Conservation (phyloP, 208 protist species). For the Sergeia podlipaevii region DNA sequence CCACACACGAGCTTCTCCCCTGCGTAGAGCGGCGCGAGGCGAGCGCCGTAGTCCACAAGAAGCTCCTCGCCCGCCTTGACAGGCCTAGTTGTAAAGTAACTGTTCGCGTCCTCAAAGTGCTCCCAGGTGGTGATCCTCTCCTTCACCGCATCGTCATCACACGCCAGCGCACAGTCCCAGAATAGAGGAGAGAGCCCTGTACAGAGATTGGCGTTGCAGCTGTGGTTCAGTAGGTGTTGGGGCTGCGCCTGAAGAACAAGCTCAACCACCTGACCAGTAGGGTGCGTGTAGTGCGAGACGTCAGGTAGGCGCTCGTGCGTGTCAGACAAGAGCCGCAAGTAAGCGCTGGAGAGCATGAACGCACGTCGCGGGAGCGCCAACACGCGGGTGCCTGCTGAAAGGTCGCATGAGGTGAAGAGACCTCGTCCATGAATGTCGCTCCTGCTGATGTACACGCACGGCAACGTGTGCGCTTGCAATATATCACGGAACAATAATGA, state of each 20-base stretch:
- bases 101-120: constrained; percentile 68
- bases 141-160: constrained; percentile 8
- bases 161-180: constrained; percentile 34
- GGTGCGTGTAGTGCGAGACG: constrained; percentile 76
- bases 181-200: constrained; percentile 58
- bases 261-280: constrained; percentile 49
- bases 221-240: constrained; percentile 78
- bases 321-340: constrained; percentile 46
- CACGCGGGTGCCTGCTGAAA: constrained; percentile 56
- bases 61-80: constrained; percentile 62
- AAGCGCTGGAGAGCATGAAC: constrained; percentile 42
- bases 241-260: constrained; percentile 58
- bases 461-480: constrained; percentile 25
- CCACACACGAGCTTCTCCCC: constrained; percentile 16
- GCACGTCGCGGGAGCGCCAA: constrained; percentile 43
- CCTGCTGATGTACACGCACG: constrained; percentile 48
- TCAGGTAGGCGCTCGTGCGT: constrained; percentile 63
- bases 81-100: constrained; percentile 62
- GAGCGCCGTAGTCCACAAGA: constrained; percentile 63
- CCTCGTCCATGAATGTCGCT: constrained; percentile 72
- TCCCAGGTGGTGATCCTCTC: constrained; percentile 35
- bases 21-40: constrained; percentile 44
- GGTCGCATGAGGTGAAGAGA: constrained; percentile 31
- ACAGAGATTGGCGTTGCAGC: constrained; percentile 62
- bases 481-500: constrained; percentile 18